Percentiles rank a stretch among this genome's conserved stretches.
These are phyloP conservation scores for Corchorus olitorius DNA, from an alignment of 345 rosid species.

Conservation along the genomic window DNA sequence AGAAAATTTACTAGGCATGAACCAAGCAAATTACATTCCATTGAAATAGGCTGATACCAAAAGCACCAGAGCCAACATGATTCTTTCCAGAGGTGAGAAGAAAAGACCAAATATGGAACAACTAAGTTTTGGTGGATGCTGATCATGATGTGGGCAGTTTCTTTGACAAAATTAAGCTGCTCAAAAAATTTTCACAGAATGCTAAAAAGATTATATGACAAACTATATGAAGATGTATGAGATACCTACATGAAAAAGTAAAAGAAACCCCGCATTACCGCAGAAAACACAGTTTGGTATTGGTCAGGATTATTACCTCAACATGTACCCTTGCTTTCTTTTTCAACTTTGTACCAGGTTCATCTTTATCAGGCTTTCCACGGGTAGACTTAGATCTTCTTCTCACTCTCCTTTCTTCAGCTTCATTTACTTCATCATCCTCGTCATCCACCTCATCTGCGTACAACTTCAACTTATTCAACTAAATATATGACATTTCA, in stretches of 20 bases:
- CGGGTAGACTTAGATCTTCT: slow-evolving; percentile 35
- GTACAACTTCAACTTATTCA: slow-evolving; percentile 2
- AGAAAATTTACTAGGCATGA: not conserved
- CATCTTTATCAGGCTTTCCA: slow-evolving; percentile 48
- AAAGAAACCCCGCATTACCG: not conserved
- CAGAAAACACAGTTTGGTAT: not conserved
- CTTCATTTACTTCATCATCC: slow-evolving; percentile 40
- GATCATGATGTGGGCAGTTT: not conserved
- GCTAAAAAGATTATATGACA: not conserved
- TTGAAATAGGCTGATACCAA: not conserved
- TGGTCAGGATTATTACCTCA: slow-evolving; percentile 57
- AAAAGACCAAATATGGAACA: not conserved
- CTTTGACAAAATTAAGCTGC: not conserved
- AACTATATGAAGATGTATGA: not conserved
- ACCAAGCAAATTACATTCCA: not conserved
- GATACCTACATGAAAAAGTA: not conserved
- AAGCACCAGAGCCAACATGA: not conserved
- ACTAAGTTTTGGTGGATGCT: not conserved
- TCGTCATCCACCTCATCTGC: slow-evolving; percentile 37
- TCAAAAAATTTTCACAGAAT: not conserved
- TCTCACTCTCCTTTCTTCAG: slow-evolving; percentile 45
- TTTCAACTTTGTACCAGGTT: slow-evolving; percentile 47
- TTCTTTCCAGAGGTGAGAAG: not conserved
- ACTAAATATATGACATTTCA: not conserved
- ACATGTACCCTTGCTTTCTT: slow-evolving; percentile 74